Evolutionary conservation across 768 basidiomycete species (phyloP).

Genomic region (Boletus coccyginus): DNA sequence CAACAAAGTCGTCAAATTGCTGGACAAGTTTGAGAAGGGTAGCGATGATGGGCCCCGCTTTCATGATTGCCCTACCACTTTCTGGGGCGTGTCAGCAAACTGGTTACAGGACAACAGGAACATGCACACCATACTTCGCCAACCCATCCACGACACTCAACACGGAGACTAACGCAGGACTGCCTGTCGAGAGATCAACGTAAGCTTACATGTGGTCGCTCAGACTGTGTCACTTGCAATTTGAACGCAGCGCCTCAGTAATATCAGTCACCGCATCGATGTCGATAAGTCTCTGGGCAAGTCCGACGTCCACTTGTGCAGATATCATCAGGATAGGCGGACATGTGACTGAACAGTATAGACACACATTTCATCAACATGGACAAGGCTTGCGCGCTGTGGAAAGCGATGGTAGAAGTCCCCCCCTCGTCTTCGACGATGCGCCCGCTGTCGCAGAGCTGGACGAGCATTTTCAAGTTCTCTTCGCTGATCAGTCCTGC

Average conservation of each 20-base stretch:
- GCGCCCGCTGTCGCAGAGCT: conserved; percentile 14
- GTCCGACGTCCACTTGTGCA: conserved; percentile 8
- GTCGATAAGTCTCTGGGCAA: conserved; percentile 15
- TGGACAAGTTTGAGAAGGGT: conserved; percentile 21
- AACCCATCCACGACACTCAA: conserved; percentile 20
- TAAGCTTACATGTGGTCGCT: background rate
- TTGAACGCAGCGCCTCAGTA: conserved; percentile 11
- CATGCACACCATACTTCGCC: conserved; percentile 10
- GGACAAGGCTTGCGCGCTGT: conserved; percentile 26
- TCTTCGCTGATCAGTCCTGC: conserved; percentile 11
- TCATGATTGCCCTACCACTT: conserved; percentile 8
- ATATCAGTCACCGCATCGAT: conserved; percentile 19
- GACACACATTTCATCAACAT: conserved; percentile 24
- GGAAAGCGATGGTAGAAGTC: conserved; percentile 17
- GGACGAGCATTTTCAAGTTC: conserved; percentile 19
- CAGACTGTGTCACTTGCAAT: conserved; percentile 7
- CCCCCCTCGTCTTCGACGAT: conserved; percentile 13
- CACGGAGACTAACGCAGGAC: conserved; percentile 20
- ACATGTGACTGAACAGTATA: background rate
- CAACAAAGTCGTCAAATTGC: conserved; percentile 28
- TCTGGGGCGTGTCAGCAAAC: background rate
- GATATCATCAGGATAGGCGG: background rate
- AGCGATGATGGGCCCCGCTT: background rate
- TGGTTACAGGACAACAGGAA: background rate
- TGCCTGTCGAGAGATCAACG: conserved; percentile 7